A percentile compares a stretch with the other conserved stretches of the same genome.
phyloP scores from a whole-genome alignment of 2,329 filamentous ascomycete species.

The Xylariales sp. region DNA sequence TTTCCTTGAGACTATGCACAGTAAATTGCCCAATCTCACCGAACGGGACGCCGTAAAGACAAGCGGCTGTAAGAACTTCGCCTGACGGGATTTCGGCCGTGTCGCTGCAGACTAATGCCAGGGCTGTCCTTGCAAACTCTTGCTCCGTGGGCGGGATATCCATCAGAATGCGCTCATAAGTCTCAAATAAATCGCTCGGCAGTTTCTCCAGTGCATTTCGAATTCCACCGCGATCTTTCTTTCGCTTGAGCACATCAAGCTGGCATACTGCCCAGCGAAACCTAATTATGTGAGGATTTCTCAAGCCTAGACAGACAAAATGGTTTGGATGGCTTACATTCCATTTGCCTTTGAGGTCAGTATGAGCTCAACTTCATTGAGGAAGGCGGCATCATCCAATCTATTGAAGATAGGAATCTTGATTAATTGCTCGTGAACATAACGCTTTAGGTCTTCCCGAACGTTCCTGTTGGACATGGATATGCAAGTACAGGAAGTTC shows the following conservation, averaged over 20 bases:
- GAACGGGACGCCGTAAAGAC: conserved; percentile 41
- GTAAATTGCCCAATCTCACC: conserved; percentile 35
- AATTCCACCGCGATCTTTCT: conserved; percentile 30
- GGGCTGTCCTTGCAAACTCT: conserved; percentile 44
- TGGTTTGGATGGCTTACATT: conserved; percentile 39
- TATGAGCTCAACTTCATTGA: conserved; percentile 30
- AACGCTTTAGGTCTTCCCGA: conserved; percentile 43
- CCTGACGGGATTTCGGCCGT: conserved; percentile 41
- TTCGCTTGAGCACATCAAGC: conserved; percentile 43
- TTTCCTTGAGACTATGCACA: conserved; percentile 35
- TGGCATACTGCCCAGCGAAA: conserved; percentile 48
- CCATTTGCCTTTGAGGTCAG: conserved; percentile 43
- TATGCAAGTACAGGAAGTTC: conserved; percentile 26
- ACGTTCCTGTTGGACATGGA: conserved; percentile 48
- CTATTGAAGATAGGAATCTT: conserved; percentile 17
- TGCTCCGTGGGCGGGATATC: conserved; percentile 35
- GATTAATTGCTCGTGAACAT: conserved; percentile 38
- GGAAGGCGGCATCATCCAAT: conserved; percentile 35
- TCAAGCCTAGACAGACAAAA: background rate
- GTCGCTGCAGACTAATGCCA: conserved; percentile 46
- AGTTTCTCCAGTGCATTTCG: conserved; percentile 35
- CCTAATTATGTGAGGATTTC: conserved; percentile 35
- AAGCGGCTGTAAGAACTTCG: conserved; percentile 44
- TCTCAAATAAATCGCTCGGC: conserved; percentile 44
- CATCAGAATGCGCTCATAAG: conserved; percentile 45